These are phyloP conservation scores for Saccharum officinarum DNA, from an alignment of 176 grass and related monocot species.

Conservation along the genomic window DNA sequence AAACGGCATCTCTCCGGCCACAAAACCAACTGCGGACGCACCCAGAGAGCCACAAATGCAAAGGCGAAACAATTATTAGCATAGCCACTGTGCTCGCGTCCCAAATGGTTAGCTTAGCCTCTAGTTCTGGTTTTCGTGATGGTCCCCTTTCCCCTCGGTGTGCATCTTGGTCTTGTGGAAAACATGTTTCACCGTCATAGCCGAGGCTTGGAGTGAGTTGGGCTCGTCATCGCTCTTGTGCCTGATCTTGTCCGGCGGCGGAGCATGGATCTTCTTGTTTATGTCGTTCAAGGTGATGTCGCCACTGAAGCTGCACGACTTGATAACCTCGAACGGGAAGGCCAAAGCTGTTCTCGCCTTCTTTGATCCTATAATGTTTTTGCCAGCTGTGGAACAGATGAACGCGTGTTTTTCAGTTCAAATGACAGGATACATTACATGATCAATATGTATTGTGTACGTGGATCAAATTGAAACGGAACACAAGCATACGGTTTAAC, in stretches of 20 bases:
- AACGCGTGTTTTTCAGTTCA: neutral
- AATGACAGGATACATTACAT: neutral
- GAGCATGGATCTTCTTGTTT: constrained; percentile 71
- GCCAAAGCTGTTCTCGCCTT: constrained; percentile 57
- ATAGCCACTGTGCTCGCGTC: neutral
- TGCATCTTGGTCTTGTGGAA: constrained; percentile 81
- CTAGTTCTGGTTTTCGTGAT: constrained; percentile 88
- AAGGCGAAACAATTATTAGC: neutral
- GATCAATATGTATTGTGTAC: neutral
- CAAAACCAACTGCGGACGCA: neutral
- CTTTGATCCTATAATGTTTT: constrained; percentile 51
- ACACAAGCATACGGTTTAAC: too few species aligned
- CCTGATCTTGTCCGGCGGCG: constrained; percentile 60
- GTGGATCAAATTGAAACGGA: too few species aligned
- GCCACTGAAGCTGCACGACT: constrained; percentile 64
- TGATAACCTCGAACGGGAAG: constrained; percentile 87
- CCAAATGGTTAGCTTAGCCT: constrained; percentile 38
- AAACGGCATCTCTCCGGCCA: constrained; percentile 13
- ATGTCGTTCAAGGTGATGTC: constrained; percentile 75
- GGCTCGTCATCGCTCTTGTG: constrained; percentile 55
- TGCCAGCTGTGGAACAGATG: constrained; percentile 41
- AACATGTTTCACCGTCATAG: constrained; percentile 83
- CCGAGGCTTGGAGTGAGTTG: constrained; percentile 42
- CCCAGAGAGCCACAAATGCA: constrained; percentile 11
- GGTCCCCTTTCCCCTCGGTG: constrained; percentile 81